Base-by-base conservation (phyloP, 2,329 filamentous ascomycete genomes). In the Pseudogymnoascus sp. region DNA sequence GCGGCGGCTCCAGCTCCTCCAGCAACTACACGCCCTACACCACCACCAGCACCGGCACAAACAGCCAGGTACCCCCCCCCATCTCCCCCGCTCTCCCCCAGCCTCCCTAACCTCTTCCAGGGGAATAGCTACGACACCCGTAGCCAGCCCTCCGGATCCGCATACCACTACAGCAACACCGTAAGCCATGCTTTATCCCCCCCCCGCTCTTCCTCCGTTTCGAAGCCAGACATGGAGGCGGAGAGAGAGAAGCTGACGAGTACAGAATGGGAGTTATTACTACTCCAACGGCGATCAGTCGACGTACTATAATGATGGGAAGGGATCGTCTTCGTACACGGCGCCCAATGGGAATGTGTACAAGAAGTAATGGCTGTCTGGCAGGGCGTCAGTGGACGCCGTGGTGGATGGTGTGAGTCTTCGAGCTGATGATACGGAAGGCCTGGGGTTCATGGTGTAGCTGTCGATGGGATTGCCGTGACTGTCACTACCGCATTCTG, bases 251-350 rank as follows among this genome's bases (percentile, higher is more conserved):
- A 11, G 21, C 45, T 57, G n/a, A 29, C 12, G 2, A 3, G 37
- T 23, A 83, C 81, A 21, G 71, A 89, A 47, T 68, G 86, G 86
- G 39, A 88, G 85, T 1, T 90, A 90, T 79, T 89, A 90, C 77
- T 90, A 90, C 76, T 83, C 81, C 72, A 90, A 90, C 76, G 75
- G 85, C 54, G 81, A 88, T 67, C 85, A 86, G 12, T 88, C 83
- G 71, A 87, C 83, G 40, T 90, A 90, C 77, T 77, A 89, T 79
- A 87, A 88, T 74, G 74, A 79, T 68, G 85, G 86, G 51, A 72
- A 73, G 10, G 86, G 86, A 5, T 71, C 75, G 60, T 81, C 83
- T 23, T 84, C 75, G 16, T 90, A 90, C 75, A 90, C 83, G 16
- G 68, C 84, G 8, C 75, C 86, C 5, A 76, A 77, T 63, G 82